Base-by-base conservation (phyloP, 2,329 filamentous ascomycete genomes). In the Colletotrichum sp. region DNA sequence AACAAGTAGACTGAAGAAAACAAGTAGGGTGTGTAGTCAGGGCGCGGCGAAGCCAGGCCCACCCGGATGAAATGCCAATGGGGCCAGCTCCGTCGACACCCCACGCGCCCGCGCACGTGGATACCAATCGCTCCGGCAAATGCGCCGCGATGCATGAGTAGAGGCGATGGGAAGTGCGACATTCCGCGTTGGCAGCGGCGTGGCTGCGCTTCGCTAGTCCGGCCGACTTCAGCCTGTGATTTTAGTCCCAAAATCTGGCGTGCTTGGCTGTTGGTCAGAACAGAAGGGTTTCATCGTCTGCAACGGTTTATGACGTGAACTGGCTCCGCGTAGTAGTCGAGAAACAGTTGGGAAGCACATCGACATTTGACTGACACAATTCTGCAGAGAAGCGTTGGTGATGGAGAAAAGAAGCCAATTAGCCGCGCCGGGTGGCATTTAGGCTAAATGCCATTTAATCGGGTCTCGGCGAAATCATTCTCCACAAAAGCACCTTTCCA, bases 361-460 rank as follows among this genome's bases (percentile, higher is more conserved):
- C n/a, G 39, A 7, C 39, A n/a, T 0, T 44, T n/a, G 18, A 44
- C 5, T 44, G 44, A 5, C 55, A 63, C 52, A 62, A n/a, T 66
- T 55, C 49, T 73, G 18, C 59, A 57, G 13, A 39, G 28, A 69
- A 69, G 44, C 18, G 32, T 49, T 68, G 44, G 28, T 24, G 70
- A 68, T 49, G 57, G 69, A 64, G 55, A 75, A 69, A 75, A 66
- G 62, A 66, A 62, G 52, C 71, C 75, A 67, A 77, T 77, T 76
- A 77, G 69, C 76, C 76, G 69, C 74, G 30, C 55, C 60, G 44
- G 30, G 73, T 34, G 44, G 65, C 15, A 60, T 76, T 77, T 65
- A 77, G 76, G 76, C 74, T 77, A 74, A 77, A 77, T 74, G 36
- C 21, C 30, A 71, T 69, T 62, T 68, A 68, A 62, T 65, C 60